phyloP scores from a whole-genome alignment of 768 basidiomycete genomes.

The Sporobolomyces phaffii region DNA sequence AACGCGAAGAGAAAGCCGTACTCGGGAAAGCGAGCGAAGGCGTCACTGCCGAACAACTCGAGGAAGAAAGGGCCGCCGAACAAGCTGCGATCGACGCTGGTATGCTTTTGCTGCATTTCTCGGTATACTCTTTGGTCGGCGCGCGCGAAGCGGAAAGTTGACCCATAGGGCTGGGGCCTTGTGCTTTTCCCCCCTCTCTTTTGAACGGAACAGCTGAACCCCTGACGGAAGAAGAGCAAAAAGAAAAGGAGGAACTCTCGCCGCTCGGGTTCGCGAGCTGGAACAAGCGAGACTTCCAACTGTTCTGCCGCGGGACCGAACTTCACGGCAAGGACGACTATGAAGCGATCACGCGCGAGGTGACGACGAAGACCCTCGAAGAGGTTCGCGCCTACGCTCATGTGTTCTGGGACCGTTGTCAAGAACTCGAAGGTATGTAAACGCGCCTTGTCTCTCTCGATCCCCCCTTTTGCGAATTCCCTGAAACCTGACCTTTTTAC shows the following conservation, averaged over 20 bases:
- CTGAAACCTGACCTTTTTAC: too few species aligned
- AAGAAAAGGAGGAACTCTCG: constrained; percentile 70
- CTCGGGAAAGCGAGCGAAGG: constrained; percentile 55
- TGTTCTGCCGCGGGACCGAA: constrained; percentile 73
- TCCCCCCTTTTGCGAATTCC: too few species aligned
- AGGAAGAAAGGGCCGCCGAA: constrained; percentile 68
- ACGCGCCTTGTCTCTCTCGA: background rate
- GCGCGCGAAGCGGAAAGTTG: too few species aligned
- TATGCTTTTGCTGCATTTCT: constrained; percentile 44
- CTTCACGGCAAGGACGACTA: constrained; percentile 56
- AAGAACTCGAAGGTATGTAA: constrained; percentile 65
- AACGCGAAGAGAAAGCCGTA: constrained; percentile 50
- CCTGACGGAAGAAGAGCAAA: constrained; percentile 78
- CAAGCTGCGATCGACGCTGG: constrained; percentile 85
- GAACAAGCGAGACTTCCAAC: constrained; percentile 89
- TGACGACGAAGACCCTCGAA: constrained; percentile 64
- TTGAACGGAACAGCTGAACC: constrained; percentile 79
- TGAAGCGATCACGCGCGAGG: constrained; percentile 64
- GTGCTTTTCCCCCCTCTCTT: too few species aligned
- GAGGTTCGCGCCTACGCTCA: constrained; percentile 72
- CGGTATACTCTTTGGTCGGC: too few species aligned
- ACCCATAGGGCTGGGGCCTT: too few species aligned
- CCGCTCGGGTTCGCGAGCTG: constrained; percentile 79
- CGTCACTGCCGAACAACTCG: constrained; percentile 75
- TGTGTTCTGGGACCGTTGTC: constrained; percentile 84